These are phyloP conservation scores for Aspergillus wentii DNA, from an alignment of 495 filamentous ascomycete species.

Conservation along the genomic window DNA sequence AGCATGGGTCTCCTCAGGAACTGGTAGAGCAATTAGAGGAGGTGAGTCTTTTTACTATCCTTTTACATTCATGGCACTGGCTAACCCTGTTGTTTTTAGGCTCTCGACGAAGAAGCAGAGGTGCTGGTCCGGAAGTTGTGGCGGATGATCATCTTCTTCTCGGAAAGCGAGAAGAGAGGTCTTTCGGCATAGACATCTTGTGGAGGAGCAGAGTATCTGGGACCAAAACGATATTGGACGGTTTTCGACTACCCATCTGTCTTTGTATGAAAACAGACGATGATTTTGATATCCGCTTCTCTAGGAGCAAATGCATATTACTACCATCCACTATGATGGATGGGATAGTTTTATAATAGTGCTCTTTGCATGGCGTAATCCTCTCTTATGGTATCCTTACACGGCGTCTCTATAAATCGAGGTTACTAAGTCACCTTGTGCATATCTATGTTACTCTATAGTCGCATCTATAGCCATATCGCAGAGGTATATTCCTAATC, in stretches of 20 bases:
- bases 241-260: no score
- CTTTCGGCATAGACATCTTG: slow-evolving; percentile 52
- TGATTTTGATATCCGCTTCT: slow-evolving; percentile 7
- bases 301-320: no score
- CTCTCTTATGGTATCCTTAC: no score
- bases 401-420: no score
- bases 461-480: neutral
- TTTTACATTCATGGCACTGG: slow-evolving; percentile 5
- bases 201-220: slow-evolving; percentile 1
- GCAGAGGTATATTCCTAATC: no score
- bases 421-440: no score
- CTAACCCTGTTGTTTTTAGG: slow-evolving; percentile 49
- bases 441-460: no score
- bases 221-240: no score
- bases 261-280: no score
- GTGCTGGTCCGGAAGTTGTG: slow-evolving; percentile 93
- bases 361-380: no score
- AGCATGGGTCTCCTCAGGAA: slow-evolving; percentile 69
- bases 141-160: slow-evolving; percentile 98
- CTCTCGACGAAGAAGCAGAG: slow-evolving; percentile 91
- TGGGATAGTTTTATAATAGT: no score
- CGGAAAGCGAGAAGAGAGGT: slow-evolving; percentile 89
- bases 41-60: slow-evolving; percentile 46
- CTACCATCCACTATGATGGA: no score
- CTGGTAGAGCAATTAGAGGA: slow-evolving; percentile 80